A percentile compares a stretch with the other conserved stretches of the same genome.
These are phyloP conservation scores for Rhizoctonia solani DNA, from an alignment of 1,284 basidiomycete genomes.

Conservation along the genomic window DNA sequence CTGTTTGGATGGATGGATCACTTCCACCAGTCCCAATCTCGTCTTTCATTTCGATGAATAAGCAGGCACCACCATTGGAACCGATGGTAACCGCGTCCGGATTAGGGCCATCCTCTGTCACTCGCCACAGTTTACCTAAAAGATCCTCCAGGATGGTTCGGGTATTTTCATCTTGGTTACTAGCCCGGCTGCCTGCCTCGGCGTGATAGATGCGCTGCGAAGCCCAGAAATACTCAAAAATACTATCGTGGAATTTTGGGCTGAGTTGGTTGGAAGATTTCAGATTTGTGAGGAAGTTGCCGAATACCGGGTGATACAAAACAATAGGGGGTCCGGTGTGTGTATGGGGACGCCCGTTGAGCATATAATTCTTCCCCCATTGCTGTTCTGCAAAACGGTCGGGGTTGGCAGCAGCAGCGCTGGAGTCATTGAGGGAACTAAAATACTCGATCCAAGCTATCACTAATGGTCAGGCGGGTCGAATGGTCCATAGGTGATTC, in stretches of 20 bases:
- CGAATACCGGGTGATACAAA: slow-evolving; percentile 3
- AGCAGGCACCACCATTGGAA: neutral
- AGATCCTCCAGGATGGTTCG: too few species aligned
- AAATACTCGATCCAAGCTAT: neutral
- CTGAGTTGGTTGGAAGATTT: neutral
- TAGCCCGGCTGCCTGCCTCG: too few species aligned
- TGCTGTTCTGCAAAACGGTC: neutral
- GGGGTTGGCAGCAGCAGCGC: neutral
- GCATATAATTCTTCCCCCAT: neutral
- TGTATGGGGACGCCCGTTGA: neutral
- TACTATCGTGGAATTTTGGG: too few species aligned
- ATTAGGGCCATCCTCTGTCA: too few species aligned
- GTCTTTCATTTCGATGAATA: slow-evolving; percentile 24
- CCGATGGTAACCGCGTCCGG: too few species aligned
- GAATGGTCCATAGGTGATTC: too few species aligned
- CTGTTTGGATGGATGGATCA: slow-evolving; percentile 25
- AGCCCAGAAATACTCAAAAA: too few species aligned
- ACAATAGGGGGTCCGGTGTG: neutral
- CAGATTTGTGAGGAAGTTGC: neutral
- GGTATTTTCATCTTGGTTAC: too few species aligned
- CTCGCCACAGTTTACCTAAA: too few species aligned
- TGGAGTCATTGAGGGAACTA: neutral
- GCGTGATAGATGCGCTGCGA: too few species aligned
- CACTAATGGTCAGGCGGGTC: neutral
- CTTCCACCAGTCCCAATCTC: slow-evolving; percentile 10